Evolutionary conservation across 139 green algal species (phyloP), one percentile per base, ranked within the genome.

Genomic region (Penium margaritaceum): DNA sequence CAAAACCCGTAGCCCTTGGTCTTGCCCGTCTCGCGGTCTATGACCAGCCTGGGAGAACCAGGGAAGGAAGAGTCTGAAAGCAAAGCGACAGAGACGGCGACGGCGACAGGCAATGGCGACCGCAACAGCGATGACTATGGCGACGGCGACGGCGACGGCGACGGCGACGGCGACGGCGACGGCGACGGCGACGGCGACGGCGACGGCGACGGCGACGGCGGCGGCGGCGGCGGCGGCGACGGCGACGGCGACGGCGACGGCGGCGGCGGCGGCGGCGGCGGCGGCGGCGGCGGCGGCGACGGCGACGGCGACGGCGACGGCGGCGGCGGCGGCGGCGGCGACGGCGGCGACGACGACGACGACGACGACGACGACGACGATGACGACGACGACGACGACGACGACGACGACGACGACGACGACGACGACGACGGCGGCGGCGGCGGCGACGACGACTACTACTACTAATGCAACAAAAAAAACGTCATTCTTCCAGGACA

Each of bases 1-100:
- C 86, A 90, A 55, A 98, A 98, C 0, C 88, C 93, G 79, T 93
- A 98, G 19, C 93, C 93, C 35, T 96, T 95, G 1, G 87, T 84
- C 75, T 91, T 95, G 24, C 93, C 93, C 0, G 91, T 96, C 14
- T 98, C 92, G 3, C 88, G 82, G 36, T 98, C 93, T 1, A 72
- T 87, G n/a, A 96, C 89, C 37, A 98, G 68, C 74, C 92, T 95
- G 84, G 24, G 36, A 24, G 14, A 60, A 21, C 24, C 51, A 60
- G 51, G 51, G 4, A 33, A 21, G 15, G 6, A 60, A 24, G 46
- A 57, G 24, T 19, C 46, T 29, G 19, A 57, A 57, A 21, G 46
- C n/a, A 57, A 57, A 57, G 19, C 19, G 46, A 24, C 51, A 60
- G 51, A 24, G 24, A 60, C 29, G 51, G 24, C 24, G n/a, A n/a